A percentile compares a stretch with the other conserved stretches of the same genome.
These are phyloP conservation scores for Aspergillus chevalieri DNA, from an alignment of 2,329 filamentous ascomycete genomes.

Conservation along the genomic window DNA sequence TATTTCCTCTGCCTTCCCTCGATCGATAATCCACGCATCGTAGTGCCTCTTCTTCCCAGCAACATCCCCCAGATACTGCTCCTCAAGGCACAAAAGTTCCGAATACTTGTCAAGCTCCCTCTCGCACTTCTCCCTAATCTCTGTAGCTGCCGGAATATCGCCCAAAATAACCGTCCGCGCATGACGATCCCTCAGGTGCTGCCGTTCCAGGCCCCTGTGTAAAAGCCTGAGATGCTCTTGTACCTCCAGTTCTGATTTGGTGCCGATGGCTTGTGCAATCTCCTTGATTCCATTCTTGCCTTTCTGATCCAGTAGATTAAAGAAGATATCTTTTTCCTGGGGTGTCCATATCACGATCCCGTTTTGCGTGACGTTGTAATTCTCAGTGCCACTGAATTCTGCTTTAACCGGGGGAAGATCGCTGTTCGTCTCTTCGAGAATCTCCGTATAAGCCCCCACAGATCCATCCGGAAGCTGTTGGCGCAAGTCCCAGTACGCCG, in stretches of 20 bases:
- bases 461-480: conserved; percentile 36
- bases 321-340: conserved; percentile 66
- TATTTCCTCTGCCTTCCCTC: conserved; percentile 24
- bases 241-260: conserved; percentile 71
- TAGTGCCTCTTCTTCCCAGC: conserved; percentile 58
- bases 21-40: conserved; percentile 59
- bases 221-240: conserved; percentile 63
- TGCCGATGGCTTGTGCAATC: conserved; percentile 58
- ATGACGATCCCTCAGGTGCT: conserved; percentile 29
- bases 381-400: conserved; percentile 5
- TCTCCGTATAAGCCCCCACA: conserved; percentile 44
- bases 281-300: conserved; percentile 57
- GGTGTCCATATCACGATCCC: conserved; percentile 66
- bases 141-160: conserved; percentile 65
- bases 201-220: conserved; percentile 42
- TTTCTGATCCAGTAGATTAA: conserved; percentile 56
- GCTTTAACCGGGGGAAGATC: conserved; percentile 9
- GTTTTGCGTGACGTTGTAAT: conserved; percentile 50
- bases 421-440: conserved; percentile 55
- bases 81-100: conserved; percentile 57
- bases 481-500: conserved; percentile 9
- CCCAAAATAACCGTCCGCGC: conserved; percentile 40
- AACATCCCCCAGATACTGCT: conserved; percentile 58
- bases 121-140: conserved; percentile 63
- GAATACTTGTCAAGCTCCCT: conserved; percentile 61